phyloP scores from a whole-genome alignment of 768 basidiomycete genomes.

The Boletellus ananas region DNA sequence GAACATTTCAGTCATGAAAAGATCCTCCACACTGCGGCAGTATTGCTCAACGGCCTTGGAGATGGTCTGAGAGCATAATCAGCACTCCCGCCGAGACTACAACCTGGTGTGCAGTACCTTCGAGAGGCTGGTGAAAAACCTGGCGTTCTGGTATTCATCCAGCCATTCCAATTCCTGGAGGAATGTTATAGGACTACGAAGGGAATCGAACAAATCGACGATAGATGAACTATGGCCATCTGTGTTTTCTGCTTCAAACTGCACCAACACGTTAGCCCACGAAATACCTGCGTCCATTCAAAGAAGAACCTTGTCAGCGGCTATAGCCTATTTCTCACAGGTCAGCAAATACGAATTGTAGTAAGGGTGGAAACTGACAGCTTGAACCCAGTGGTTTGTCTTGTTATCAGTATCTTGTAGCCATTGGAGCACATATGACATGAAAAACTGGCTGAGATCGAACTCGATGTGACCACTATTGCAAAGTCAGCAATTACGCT shows the following conservation, averaged over 20 bases:
- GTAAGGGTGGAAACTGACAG: conserved; percentile 50
- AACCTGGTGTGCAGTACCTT: conserved; percentile 51
- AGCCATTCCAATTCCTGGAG: conserved; percentile 90
- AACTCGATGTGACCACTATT: conserved; percentile 57
- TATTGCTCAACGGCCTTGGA: conserved; percentile 92
- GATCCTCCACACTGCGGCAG: conserved; percentile 77
- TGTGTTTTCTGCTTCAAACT: conserved; percentile 76
- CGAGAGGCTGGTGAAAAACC: conserved; percentile 84
- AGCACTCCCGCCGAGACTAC: background rate
- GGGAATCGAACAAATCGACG: conserved; percentile 91
- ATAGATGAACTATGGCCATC: conserved; percentile 96
- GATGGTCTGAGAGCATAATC: conserved; percentile 57
- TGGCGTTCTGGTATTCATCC: conserved; percentile 82
- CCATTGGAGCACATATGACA: conserved; percentile 87
- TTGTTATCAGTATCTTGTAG: conserved; percentile 82
- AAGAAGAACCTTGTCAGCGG: conserved; percentile 67
- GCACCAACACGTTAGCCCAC: conserved; percentile 2
- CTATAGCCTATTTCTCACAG: conserved; percentile 57
- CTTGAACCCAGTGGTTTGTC: conserved; percentile 92
- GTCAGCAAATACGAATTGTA: conserved; percentile 5
- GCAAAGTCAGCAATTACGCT: background rate
- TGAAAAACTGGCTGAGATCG: conserved; percentile 75
- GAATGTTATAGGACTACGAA: conserved; percentile 86
- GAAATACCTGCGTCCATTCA: background rate
- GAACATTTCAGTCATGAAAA: conserved; percentile 96